Percentiles rank a stretch among this genome's conserved stretches.
Conservation (phyloP, 768 basidiomycete genomes). For the Amanita rimosa region DNA sequence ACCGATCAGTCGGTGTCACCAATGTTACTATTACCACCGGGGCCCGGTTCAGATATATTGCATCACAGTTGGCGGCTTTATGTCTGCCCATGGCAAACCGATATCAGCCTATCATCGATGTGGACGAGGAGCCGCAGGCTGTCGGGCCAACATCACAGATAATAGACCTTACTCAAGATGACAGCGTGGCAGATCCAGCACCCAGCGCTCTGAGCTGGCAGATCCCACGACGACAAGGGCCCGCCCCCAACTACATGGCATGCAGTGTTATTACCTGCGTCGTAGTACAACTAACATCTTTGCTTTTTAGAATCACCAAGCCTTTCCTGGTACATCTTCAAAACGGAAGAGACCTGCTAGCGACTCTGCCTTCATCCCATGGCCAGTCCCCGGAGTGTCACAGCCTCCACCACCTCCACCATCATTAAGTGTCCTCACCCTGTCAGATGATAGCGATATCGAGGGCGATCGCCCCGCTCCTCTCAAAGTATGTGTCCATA, state of each 20-base stretch:
- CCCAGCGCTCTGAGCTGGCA: too few species aligned
- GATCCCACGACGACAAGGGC: too few species aligned
- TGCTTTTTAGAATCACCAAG: background rate
- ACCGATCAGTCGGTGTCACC: background rate
- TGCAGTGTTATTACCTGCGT: too few species aligned
- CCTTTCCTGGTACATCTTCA: background rate
- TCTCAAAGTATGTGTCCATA: background rate
- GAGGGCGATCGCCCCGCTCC: background rate
- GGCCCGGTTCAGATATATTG: too few species aligned
- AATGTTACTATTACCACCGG: background rate
- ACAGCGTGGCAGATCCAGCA: background rate
- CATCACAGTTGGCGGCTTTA: background rate
- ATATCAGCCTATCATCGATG: slow-evolving; percentile 1
- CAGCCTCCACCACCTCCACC: too few species aligned
- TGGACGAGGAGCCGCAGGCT: background rate
- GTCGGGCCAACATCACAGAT: background rate
- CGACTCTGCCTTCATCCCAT: background rate
- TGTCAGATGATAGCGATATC: background rate
- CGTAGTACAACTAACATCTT: too few species aligned
- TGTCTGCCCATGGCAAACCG: background rate
- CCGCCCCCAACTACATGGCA: background rate
- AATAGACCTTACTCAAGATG: slow-evolving; percentile 2
- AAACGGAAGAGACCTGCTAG: background rate
- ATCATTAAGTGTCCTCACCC: background rate
- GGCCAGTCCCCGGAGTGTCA: too few species aligned